phyloP scores from a whole-genome alignment of 2,329 filamentous ascomycete genomes.

The Fusarium tanahbumbuense region DNA sequence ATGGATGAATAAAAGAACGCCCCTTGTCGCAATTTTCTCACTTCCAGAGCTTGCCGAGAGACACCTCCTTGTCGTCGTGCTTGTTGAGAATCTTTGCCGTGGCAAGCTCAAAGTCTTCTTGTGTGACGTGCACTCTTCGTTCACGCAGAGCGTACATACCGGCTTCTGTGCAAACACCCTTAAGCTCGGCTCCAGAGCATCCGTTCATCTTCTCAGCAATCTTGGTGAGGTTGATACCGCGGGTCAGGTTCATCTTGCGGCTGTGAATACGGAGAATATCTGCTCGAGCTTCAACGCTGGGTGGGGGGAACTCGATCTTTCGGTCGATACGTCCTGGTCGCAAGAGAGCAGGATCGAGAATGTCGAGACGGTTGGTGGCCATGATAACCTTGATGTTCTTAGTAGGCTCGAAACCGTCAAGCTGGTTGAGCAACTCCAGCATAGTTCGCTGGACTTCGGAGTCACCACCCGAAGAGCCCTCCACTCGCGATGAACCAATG shows the following conservation, averaged over 20 bases:
- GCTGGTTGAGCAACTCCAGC: constrained; percentile 97
- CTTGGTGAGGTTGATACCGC: constrained; percentile 97
- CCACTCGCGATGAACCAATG: constrained; percentile 96
- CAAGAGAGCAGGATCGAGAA: constrained; percentile 92
- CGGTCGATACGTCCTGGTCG: constrained; percentile 97
- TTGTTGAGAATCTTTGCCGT: constrained; percentile 99
- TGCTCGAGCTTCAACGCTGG: constrained; percentile 93
- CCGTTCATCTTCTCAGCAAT: constrained; percentile 99
- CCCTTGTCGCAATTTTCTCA: constrained; percentile 42
- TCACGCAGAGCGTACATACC: constrained; percentile 98
- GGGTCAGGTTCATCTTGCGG: constrained; percentile 97
- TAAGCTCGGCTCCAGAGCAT: constrained; percentile 95
- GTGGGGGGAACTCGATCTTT: constrained; percentile 98
- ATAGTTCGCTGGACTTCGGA: constrained; percentile 99
- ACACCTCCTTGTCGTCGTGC: constrained; percentile 98
- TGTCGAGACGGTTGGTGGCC: constrained; percentile 98
- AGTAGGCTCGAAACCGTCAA: constrained; percentile 97
- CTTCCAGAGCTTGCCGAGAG: constrained; percentile 82
- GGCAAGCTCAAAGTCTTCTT: constrained; percentile 98
- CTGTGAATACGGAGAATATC: constrained; percentile 98
- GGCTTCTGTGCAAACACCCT: constrained; percentile 98
- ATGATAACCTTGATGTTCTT: constrained; percentile 99
- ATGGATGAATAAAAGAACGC: constrained; percentile 35
- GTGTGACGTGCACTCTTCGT: constrained; percentile 95
- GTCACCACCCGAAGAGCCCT: constrained; percentile 93